Conservation (phyloP, 23 red algal species). For the Agarophyton chilense region DNA sequence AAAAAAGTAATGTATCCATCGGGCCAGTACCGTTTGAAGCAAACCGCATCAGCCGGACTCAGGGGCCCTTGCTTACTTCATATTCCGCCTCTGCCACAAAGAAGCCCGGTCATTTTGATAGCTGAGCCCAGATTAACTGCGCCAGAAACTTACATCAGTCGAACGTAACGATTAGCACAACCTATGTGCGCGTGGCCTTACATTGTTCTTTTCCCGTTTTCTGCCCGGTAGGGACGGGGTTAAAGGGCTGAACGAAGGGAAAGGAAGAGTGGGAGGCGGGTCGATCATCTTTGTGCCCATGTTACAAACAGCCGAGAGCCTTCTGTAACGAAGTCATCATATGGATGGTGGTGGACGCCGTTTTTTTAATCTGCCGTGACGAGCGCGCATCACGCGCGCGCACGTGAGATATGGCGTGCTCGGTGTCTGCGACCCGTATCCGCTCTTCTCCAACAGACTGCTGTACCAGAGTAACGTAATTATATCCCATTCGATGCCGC, state of each 20-base stretch:
- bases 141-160: too few relatives aligned
- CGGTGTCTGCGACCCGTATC: not conserved
- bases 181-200: too few relatives aligned
- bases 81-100: too few relatives aligned
- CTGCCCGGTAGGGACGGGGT: not conserved
- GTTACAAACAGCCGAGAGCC: too few relatives aligned
- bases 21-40: not conserved
- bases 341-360: too few relatives aligned
- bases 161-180: too few relatives aligned
- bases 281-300: not conserved
- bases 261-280: not conserved
- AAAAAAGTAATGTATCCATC: not conserved
- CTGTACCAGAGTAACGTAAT: not conserved
- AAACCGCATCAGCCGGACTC: not conserved
- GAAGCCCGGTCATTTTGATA: too few relatives aligned
- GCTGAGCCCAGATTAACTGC: too few relatives aligned
- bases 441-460: conserved; percentile 9
- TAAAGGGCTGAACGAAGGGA: not conserved
- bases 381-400: conserved; percentile 21
- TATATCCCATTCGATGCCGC: not conserved
- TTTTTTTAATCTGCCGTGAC: not conserved
- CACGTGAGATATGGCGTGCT: not conserved
- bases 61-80: too few relatives aligned
- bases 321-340: too few relatives aligned
- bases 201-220: too few relatives aligned